phyloP scores from a whole-genome alignment of 352 stramenopile species.

The Salisapilia sapeloensis region DNA sequence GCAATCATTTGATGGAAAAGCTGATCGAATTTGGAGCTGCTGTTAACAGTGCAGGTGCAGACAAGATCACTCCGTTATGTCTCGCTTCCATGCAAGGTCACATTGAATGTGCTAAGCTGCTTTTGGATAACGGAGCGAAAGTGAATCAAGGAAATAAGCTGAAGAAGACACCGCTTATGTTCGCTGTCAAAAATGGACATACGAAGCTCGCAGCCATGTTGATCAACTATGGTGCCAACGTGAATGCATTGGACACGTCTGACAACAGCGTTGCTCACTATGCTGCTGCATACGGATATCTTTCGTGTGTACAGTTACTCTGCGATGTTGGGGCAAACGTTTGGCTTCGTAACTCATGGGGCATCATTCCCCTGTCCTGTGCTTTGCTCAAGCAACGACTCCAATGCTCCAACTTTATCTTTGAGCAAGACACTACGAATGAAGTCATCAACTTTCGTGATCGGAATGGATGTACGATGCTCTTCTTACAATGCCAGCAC shows the following conservation, averaged over 20 bases:
- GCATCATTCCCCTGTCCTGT: slow-evolving; percentile 50
- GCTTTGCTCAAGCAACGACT: slow-evolving; percentile 46
- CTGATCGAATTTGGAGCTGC: slow-evolving; percentile 34
- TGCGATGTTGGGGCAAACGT: slow-evolving; percentile 33
- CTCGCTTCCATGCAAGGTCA: slow-evolving; percentile 39
- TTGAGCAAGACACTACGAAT: slow-evolving; percentile 32
- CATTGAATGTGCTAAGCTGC: slow-evolving; percentile 25
- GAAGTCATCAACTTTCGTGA: slow-evolving; percentile 58
- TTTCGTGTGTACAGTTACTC: slow-evolving; percentile 40
- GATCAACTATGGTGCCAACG: slow-evolving; percentile 51
- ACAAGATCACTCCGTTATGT: slow-evolving; percentile 39
- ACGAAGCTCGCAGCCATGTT: slow-evolving; percentile 24
- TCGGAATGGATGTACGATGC: slow-evolving; percentile 54
- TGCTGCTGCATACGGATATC: slow-evolving; percentile 58
- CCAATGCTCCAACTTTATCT: slow-evolving; percentile 37
- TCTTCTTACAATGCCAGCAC: slow-evolving; percentile 67
- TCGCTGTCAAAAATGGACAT: slow-evolving; percentile 63
- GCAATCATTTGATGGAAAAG: slow-evolving; percentile 19
- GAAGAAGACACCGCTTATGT: slow-evolving; percentile 61
- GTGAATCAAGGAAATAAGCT: slow-evolving; percentile 52
- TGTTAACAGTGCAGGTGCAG: slow-evolving; percentile 21
- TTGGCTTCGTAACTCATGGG: slow-evolving; percentile 58
- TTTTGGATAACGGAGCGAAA: slow-evolving; percentile 32
- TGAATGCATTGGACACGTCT: slow-evolving; percentile 59
- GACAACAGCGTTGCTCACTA: slow-evolving; percentile 68